phyloP scores from a whole-genome alignment of 2,329 filamentous ascomycete species.

The Cladosporium sp. region DNA sequence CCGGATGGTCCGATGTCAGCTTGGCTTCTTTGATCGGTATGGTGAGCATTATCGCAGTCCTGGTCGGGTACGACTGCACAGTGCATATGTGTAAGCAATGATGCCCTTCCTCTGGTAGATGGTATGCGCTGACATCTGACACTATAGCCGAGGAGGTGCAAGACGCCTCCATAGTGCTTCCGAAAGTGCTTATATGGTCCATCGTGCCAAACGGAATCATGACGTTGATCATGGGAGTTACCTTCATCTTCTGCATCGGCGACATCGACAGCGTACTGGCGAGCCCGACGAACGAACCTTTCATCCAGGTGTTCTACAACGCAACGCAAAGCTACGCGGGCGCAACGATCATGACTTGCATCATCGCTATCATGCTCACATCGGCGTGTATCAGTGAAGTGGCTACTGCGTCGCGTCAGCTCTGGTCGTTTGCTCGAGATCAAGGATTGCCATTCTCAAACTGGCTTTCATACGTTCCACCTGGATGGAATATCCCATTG shows the following conservation, averaged over 20 bases:
- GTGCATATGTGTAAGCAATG: slow-evolving; percentile 31
- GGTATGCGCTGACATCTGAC: background rate
- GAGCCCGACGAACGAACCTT: slow-evolving; percentile 34
- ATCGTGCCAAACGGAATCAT: slow-evolving; percentile 27
- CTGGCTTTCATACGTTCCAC: slow-evolving; percentile 28
- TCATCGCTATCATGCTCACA: slow-evolving; percentile 38
- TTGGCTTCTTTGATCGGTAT: slow-evolving; percentile 50
- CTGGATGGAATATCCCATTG: slow-evolving; percentile 32
- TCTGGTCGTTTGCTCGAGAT: slow-evolving; percentile 45
- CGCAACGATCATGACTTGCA: slow-evolving; percentile 36
- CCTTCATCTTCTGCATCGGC: slow-evolving; percentile 41
- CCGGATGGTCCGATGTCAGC: slow-evolving; percentile 47
- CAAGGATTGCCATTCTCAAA: slow-evolving; percentile 35
- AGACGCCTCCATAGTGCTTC: slow-evolving; percentile 30
- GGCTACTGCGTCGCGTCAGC: slow-evolving; percentile 43
- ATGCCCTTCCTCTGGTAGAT: background rate
- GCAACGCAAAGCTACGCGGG: slow-evolving; percentile 38
- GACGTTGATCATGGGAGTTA: slow-evolving; percentile 32
- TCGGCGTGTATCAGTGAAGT: slow-evolving; percentile 39
- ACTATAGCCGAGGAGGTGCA: slow-evolving; percentile 32
- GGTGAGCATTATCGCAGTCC: slow-evolving; percentile 29
- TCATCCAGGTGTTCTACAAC: slow-evolving; percentile 41
- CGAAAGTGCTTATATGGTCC: slow-evolving; percentile 29
- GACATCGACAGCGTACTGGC: slow-evolving; percentile 34
- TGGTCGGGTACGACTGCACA: slow-evolving; percentile 31